phyloP scores from a whole-genome alignment of 805 yeast genomes.

The Yarrowia sp. region DNA sequence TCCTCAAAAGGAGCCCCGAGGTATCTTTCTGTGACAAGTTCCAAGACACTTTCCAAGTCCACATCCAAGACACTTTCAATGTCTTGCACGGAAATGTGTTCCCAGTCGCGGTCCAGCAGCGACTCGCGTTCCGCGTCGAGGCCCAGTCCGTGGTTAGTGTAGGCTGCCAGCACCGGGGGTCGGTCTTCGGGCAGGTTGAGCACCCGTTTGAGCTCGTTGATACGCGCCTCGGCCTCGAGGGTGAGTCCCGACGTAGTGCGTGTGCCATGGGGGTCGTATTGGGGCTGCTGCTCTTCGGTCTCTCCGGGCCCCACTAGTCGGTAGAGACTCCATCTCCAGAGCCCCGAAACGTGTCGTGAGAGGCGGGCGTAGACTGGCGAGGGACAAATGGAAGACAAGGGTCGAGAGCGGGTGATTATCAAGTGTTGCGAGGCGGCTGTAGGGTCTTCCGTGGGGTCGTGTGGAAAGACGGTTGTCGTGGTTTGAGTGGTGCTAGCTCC shows the following conservation, averaged over 20 bases:
- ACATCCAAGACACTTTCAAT: not conserved
- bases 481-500: not conserved
- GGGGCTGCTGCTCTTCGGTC: not conserved
- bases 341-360: not conserved
- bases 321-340: not conserved
- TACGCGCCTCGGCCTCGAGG: not conserved
- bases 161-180: not conserved
- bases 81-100: not conserved
- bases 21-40: not conserved
- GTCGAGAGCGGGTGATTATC: not conserved
- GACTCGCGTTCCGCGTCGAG: not conserved
- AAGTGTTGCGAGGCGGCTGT: not conserved
- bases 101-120: not conserved
- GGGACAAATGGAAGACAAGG: conserved; percentile 1
- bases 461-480: not conserved
- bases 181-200: not conserved
- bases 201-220: not conserved
- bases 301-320: not conserved
- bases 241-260: not conserved
- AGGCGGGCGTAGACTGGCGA: not conserved
- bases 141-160: not conserved
- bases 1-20: not conserved
- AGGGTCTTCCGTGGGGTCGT: not conserved
- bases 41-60: not conserved
- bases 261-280: not conserved